phyloP scores from a whole-genome alignment of 1,284 basidiomycete genomes.

The Quambalaria eucalypti region DNA sequence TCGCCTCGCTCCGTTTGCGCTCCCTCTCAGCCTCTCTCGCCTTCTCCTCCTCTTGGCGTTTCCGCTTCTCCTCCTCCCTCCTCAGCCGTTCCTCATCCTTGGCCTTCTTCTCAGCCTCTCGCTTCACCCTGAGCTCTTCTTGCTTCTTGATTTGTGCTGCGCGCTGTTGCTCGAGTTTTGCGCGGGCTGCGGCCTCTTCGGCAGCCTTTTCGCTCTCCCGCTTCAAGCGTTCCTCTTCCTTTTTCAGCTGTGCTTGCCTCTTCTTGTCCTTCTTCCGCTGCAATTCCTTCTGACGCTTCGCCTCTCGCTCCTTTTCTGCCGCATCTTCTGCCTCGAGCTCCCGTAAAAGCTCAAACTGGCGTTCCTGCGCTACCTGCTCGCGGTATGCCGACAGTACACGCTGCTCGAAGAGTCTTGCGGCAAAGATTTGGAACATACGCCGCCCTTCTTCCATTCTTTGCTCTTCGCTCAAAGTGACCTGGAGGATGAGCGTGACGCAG shows the following conservation, averaged over 20 bases:
- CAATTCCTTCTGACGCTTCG: conserved; percentile 87
- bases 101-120: conserved; percentile 51
- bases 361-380: conserved; percentile 72
- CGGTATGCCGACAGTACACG: conserved; percentile 85
- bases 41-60: conserved; percentile 51
- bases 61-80: conserved; percentile 51
- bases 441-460: conserved; percentile 98
- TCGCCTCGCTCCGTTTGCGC: conserved; percentile 59
- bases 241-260: conserved; percentile 78
- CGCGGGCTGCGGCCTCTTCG: conserved; percentile 55
- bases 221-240: conserved; percentile 73
- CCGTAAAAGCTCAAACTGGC: conserved; percentile 72
- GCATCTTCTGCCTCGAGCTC: conserved; percentile 85
- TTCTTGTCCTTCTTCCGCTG: conserved; percentile 99
- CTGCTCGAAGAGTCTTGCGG: conserved; percentile 99
- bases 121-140: conserved; percentile 62
- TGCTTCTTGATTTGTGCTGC: conserved; percentile 48
- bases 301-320: conserved; percentile 69
- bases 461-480: conserved; percentile 50
- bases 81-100: conserved; percentile 64
- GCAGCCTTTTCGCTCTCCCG: conserved; percentile 56
- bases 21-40: conserved; percentile 52
- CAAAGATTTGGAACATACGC: conserved; percentile 98
- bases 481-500: background rate
- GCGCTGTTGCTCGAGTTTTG: conserved; percentile 58